These are phyloP conservation scores for Neurospora sp. DNA, from an alignment of 495 filamentous ascomycete genomes.

Conservation along the genomic window DNA sequence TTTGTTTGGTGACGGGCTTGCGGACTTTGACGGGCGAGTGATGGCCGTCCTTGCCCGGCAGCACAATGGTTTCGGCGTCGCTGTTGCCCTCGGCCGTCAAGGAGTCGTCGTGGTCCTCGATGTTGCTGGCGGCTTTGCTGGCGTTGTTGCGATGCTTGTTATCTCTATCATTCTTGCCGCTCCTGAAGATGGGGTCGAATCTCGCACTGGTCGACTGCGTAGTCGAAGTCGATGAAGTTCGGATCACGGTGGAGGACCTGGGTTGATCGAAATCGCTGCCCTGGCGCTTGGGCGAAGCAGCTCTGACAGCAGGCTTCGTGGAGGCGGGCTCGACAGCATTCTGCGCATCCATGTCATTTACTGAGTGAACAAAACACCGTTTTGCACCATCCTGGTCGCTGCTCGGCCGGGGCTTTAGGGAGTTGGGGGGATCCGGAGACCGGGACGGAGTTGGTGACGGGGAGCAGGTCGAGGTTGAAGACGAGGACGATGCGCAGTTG, in stretches of 20 bases:
- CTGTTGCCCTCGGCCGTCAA: slow-evolving; percentile 50
- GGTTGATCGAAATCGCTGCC: slow-evolving; percentile 30
- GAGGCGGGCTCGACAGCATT: slow-evolving; percentile 48
- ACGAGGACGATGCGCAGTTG: neutral
- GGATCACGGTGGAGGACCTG: slow-evolving; percentile 28
- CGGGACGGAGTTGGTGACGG: neutral
- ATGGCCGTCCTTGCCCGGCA: slow-evolving; percentile 61
- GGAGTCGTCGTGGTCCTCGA: slow-evolving; percentile 26
- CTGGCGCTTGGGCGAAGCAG: slow-evolving; percentile 38
- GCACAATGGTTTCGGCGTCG: slow-evolving; percentile 72
- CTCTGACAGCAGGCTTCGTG: slow-evolving; percentile 34
- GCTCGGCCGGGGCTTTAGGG: slow-evolving; percentile 17
- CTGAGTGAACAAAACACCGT: slow-evolving; percentile 36
- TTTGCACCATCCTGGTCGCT: slow-evolving; percentile 46
- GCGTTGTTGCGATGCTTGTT: neutral
- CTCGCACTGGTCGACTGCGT: slow-evolving; percentile 16
- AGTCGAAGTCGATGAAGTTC: neutral
- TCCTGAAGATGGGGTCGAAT: slow-evolving; percentile 15
- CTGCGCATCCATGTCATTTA: slow-evolving; percentile 51
- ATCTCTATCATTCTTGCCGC: slow-evolving; percentile 7
- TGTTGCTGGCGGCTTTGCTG: neutral
- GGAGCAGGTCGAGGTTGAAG: neutral
- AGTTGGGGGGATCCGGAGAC: neutral
- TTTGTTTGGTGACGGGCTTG: slow-evolving; percentile 56
- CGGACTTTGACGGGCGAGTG: slow-evolving; percentile 57